Evolutionary conservation across 2,329 filamentous ascomycete genomes (phyloP).

Genomic region (Hymenoscyphus occultus): DNA sequence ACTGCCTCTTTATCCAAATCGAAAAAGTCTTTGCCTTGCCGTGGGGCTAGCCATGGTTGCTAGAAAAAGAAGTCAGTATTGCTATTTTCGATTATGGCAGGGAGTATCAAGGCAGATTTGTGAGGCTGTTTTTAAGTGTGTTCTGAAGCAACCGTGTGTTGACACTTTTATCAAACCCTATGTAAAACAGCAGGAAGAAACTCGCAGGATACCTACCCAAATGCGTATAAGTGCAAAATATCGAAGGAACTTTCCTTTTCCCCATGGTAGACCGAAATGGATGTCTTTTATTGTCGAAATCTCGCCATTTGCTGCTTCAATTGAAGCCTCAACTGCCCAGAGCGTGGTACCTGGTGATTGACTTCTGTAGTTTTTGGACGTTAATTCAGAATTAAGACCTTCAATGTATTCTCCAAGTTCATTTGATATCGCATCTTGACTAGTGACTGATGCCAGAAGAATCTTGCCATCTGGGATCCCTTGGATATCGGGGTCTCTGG

Average conservation of each 20-base stretch:
- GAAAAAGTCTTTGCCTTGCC: conserved; percentile 70
- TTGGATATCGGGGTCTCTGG: conserved; percentile 54
- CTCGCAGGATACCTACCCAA: conserved; percentile 47
- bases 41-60: conserved; percentile 72
- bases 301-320: conserved; percentile 54
- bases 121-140: too few relatives aligned
- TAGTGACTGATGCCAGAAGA: conserved; percentile 46
- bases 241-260: conserved; percentile 41
- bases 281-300: conserved; percentile 51
- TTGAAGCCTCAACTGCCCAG: conserved; percentile 61
- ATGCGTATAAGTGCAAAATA: conserved; percentile 82
- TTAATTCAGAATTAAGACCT: conserved; percentile 54
- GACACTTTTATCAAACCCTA: too few relatives aligned
- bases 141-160: neutral
- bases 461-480: conserved; percentile 61
- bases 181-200: neutral
- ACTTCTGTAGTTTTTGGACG: conserved; percentile 53
- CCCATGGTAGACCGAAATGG: conserved; percentile 36
- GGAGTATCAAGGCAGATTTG: too few relatives aligned
- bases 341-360: conserved; percentile 67
- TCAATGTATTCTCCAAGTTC: conserved; percentile 49
- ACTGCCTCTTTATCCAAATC: conserved; percentile 73
- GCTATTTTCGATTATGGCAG: too few relatives aligned
- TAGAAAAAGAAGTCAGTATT: neutral
- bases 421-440: conserved; percentile 27